Evolutionary conservation across 2,329 filamentous ascomycete genomes (phyloP), one percentile per base, ranked within the genome.

Genomic region (Raffaelea albimanens): DNA sequence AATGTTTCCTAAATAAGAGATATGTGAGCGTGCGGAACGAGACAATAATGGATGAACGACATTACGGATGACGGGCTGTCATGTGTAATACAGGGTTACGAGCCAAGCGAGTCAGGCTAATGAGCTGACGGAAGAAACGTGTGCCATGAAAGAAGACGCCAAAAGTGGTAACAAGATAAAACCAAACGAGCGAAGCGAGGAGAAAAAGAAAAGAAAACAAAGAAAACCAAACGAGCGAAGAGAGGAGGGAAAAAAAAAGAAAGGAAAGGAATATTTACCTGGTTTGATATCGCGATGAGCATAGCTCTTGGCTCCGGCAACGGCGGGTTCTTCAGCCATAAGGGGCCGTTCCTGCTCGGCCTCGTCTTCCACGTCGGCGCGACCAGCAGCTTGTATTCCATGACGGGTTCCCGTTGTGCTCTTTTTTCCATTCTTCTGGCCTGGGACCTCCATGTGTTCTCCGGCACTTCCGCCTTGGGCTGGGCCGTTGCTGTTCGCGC

Each of bases 261-360:
- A n/a, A n/a, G n/a, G n/a, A n/a, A n/a, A n/a, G n/a, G n/a, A n/a
- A n/a, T n/a, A n/a, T 76, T 58, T 71, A 89, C 87, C 91, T 58
- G 93, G 93, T 67, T 98, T 98, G 64, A 98, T 95, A 66, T 98
- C 93, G 56, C 93, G 76, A 67, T 98, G 93, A 52, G 93, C 87
- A 64, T 95, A 98, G 19, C 89, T 87, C 49, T 81, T 79, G 14
- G 85, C 84, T 10, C 82, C 79, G 40, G 85, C 82, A 54, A 85
- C 80, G 51, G 78, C 77, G 40, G 77, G 82, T 62, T 94, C 87
- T 1, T 78, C 80, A 51, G 87, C 83, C 82, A 96, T 88, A 55
- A 96, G 70, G 40, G 87, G 87, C 60, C 87, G 80, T 55, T 89
- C 80, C 64, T 95, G 87, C 54, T 85, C 78, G 41, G 77, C 75